Percentiles rank a stretch among this genome's conserved stretches.
Evolutionary conservation across 495 filamentous ascomycete genomes (phyloP).

Genomic region (Lasiosphaeris hirsuta): DNA sequence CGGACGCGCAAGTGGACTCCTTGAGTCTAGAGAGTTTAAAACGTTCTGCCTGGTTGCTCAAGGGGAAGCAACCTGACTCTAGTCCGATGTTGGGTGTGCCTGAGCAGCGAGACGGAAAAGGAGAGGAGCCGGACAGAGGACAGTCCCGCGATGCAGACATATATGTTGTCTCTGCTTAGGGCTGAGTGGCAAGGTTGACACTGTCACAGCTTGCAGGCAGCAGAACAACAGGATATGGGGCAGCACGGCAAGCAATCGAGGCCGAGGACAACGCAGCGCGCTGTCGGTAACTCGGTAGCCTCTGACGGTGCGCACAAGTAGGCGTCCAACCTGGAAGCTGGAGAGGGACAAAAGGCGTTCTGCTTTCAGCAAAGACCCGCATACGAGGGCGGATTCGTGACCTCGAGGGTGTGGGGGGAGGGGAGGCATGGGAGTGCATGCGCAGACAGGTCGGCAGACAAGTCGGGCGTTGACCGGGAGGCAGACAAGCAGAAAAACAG

Average conservation of each 20-base stretch:
- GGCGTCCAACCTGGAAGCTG: slow-evolving; percentile 18
- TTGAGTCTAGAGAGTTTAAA: slow-evolving; percentile 1
- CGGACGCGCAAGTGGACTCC: slow-evolving; percentile 19
- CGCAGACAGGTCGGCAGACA: slow-evolving; percentile 16
- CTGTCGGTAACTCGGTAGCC: background rate
- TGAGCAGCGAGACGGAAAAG: slow-evolving; percentile 1
- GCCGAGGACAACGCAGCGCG: slow-evolving; percentile 15
- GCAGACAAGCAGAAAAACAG: no score
- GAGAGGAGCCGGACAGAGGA: slow-evolving; percentile 7
- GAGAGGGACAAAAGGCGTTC: slow-evolving; percentile 11
- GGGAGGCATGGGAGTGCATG: slow-evolving; percentile 8
- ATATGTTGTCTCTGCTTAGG: slow-evolving; percentile 21
- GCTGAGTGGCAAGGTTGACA: slow-evolving; percentile 29
- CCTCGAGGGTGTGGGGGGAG: slow-evolving; percentile 13
- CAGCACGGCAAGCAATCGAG: slow-evolving; percentile 15
- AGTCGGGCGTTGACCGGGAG: slow-evolving; percentile 24
- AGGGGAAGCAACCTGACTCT: slow-evolving; percentile 9
- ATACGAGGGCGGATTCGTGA: slow-evolving; percentile 27
- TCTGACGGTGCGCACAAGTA: slow-evolving; percentile 5
- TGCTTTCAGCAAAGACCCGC: slow-evolving; percentile 22
- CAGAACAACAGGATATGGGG: slow-evolving; percentile 4
- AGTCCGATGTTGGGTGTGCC: slow-evolving; percentile 8
- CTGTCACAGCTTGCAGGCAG: slow-evolving; percentile 20
- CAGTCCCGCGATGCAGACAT: slow-evolving; percentile 29
- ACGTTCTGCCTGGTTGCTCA: slow-evolving; percentile 5